Evolutionary conservation across 306 rosid species (phyloP).

Genomic region (Pyrus pyrifolia): DNA sequence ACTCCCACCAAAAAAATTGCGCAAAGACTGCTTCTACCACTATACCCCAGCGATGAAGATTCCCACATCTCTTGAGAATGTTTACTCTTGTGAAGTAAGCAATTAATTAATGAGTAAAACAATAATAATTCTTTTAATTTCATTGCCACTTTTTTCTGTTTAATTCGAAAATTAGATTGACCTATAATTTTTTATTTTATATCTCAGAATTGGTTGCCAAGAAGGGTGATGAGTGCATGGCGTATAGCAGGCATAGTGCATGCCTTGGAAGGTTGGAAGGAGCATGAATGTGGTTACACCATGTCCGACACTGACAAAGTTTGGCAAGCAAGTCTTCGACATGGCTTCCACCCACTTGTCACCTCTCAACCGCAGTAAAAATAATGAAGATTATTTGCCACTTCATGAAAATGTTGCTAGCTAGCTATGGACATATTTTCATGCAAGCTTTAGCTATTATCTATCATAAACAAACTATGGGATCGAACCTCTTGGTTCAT

Average conservation of each 20-base stretch:
- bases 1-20: constrained; percentile 48
- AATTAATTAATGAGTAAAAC: background rate
- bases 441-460: background rate
- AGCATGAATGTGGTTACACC: constrained; percentile 48
- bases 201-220: constrained; percentile 54
- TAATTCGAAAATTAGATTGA: background rate
- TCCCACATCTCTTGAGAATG: constrained; percentile 41
- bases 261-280: constrained; percentile 62
- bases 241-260: constrained; percentile 69
- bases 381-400: background rate
- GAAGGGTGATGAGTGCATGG: constrained; percentile 82
- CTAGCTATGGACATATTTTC: background rate
- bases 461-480: background rate
- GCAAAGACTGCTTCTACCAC: constrained; percentile 54
- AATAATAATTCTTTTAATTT: no score
- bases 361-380: background rate
- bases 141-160: background rate
- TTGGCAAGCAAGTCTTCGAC: constrained; percentile 58
- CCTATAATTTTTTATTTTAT: background rate
- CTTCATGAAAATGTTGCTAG: background rate
- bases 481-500: background rate
- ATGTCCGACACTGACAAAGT: constrained; percentile 36
- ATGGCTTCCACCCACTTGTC: constrained; percentile 52
- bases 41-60: constrained; percentile 59
- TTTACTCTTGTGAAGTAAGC: constrained; percentile 63